A percentile compares a stretch with the other conserved stretches of the same genome.
Evolutionary conservation across 2,329 filamentous ascomycete species (phyloP).

Genomic region (Rhexocercosporidium sp.): DNA sequence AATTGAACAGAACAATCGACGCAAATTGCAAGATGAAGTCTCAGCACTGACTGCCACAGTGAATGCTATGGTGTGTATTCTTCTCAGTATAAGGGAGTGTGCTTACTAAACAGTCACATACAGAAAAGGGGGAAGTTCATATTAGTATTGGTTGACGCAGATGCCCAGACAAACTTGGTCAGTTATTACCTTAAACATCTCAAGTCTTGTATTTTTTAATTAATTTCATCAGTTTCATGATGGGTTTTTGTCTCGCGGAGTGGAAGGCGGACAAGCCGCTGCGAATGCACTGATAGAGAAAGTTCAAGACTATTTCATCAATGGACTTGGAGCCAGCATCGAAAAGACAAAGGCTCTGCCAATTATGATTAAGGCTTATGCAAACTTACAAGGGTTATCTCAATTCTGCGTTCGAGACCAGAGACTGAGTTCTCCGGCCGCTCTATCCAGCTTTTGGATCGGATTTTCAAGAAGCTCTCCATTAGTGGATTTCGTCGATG

Average conservation of each 20-base stretch:
- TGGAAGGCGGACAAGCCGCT: constrained; percentile 17
- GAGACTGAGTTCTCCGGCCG: constrained; percentile 46
- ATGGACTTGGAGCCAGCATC: constrained; percentile 3
- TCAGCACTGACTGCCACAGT: not conserved
- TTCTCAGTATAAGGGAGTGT: not conserved
- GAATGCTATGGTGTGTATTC: constrained; percentile 9
- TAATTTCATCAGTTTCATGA: constrained; percentile 19
- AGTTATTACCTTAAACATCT: not conserved
- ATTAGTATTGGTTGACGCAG: constrained; percentile 27
- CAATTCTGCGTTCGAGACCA: constrained; percentile 54
- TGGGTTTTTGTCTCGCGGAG: constrained; percentile 14
- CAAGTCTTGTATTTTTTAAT: not conserved
- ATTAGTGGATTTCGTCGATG: constrained; percentile 65
- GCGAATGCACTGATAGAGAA: constrained; percentile 20
- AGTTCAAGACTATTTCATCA: constrained; percentile 18
- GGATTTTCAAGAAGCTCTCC: constrained; percentile 62
- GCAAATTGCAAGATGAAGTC: constrained; percentile 17
- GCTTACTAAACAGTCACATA: not conserved
- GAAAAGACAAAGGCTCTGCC: constrained; percentile 15
- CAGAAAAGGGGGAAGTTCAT: constrained; percentile 23
- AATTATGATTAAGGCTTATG: constrained; percentile 59
- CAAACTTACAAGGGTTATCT: constrained; percentile 55
- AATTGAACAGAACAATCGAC: constrained; percentile 13
- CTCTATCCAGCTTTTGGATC: constrained; percentile 58
- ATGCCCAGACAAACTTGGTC: constrained; percentile 25